Base-by-base conservation (phyloP, 345 rosid species). In the Nephelium lappaceum region DNA sequence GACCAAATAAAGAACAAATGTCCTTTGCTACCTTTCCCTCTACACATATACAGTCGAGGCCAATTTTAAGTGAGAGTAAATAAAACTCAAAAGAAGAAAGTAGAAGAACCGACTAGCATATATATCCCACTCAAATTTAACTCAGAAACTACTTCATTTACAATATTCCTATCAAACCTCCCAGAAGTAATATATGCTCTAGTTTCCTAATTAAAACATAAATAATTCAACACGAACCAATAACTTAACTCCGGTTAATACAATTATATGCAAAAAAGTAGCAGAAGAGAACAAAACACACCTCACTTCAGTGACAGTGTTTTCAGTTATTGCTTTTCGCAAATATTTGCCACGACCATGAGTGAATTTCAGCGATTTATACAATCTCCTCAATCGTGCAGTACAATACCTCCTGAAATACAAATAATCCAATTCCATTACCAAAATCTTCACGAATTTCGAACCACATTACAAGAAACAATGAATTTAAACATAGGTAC, bases 251-350 rank as follows among this genome's bases (percentile, higher is more conserved):
- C 63, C 6, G 25, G 21, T 21, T 1, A 19, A 60, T 23, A n/a
- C 64, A 60, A n/a, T 60, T n/a, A 60, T 23, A 58, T 21, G 25
- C 62, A 58, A 71, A 49, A 45, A 72, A 19, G 21, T 38, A 36
- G 2, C 7, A 36, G n/a, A 7, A 18, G 27, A 69, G 11, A 69
- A 39, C 57, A 5, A 51, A 39, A 62, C 83, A 43, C 69, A 96
- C 99, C 98, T 96, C 77, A 91, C 99, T 86, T 96, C 99, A 23
- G 97, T 91, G 84, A 93, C 95, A 25, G 89, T 88, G 61, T 98
- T 81, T 89, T 96, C 98, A n/a, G 90, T 79, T 14, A 96, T 84
- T 70, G 90, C 83, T 81, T 87, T 87, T 55, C 87, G 86, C 51
- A 92, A 84, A 81, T 93, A 96, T 84, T 92, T 93, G 38, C 98